Evolutionary conservation across 768 basidiomycete species (phyloP).

Genomic region (Tulasnella sp.): DNA sequence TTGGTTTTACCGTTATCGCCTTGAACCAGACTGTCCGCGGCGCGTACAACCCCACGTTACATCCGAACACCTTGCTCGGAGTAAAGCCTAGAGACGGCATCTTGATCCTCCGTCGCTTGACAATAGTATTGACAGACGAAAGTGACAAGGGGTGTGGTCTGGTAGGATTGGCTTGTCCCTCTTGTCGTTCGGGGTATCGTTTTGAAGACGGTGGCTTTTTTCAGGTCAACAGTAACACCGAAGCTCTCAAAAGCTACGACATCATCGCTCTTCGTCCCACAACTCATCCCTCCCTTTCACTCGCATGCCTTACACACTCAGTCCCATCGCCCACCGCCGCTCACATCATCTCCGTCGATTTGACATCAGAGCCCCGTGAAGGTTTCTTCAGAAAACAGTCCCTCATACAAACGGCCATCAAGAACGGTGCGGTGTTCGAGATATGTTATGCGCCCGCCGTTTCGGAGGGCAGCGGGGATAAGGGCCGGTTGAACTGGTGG

Average conservation of each 20-base stretch:
- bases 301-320: conserved; percentile 69
- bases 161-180: conserved; percentile 32
- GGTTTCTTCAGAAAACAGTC: conserved; percentile 78
- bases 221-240: conserved; percentile 59
- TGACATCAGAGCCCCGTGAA: conserved; percentile 55
- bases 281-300: conserved; percentile 56
- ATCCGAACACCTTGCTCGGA: conserved; percentile 56
- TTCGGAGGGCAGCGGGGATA: conserved; percentile 40
- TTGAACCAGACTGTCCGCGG: conserved; percentile 62
- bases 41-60: conserved; percentile 57
- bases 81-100: conserved; percentile 48
- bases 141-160: conserved; percentile 80
- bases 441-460: conserved; percentile 65
- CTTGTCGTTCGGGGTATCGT: not conserved
- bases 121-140: conserved; percentile 67
- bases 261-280: conserved; percentile 65
- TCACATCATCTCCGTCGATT: conserved; percentile 68
- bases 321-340: conserved; percentile 63
- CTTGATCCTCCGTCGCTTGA: conserved; percentile 60
- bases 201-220: not conserved
- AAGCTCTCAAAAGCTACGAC: conserved; percentile 55
- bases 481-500: conserved; percentile 78
- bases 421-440: conserved; percentile 75
- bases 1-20: conserved; percentile 76
- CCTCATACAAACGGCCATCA: conserved; percentile 63